Evolutionary conservation across 352 stramenopile species (phyloP).

Genomic region (Phytophthora foliorum): DNA sequence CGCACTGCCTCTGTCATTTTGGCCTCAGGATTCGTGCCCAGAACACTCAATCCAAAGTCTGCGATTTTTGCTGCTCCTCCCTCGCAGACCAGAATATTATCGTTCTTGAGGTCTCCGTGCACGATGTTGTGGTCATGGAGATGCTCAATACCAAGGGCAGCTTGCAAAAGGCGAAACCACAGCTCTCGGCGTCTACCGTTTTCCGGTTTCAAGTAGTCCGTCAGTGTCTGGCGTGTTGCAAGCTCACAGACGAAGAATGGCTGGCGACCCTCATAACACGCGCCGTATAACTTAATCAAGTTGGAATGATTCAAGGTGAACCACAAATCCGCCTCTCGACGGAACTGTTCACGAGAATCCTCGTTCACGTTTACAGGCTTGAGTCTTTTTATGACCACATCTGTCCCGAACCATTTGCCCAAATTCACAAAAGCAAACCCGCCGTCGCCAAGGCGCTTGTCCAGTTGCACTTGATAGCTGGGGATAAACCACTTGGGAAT

Average conservation of each 20-base stretch:
- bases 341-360: slow-evolving; percentile 26
- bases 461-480: slow-evolving; percentile 31
- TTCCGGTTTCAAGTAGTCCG: slow-evolving; percentile 29
- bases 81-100: slow-evolving; percentile 42
- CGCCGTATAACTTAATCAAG: slow-evolving; percentile 43
- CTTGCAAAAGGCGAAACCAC: slow-evolving; percentile 42
- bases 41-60: slow-evolving; percentile 38
- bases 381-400: slow-evolving; percentile 40
- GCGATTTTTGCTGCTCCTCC: slow-evolving; percentile 43
- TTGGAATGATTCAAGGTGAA: slow-evolving; percentile 45
- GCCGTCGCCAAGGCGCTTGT: slow-evolving; percentile 21
- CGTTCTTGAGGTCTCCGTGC: slow-evolving; percentile 43
- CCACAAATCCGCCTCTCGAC: slow-evolving; percentile 36
- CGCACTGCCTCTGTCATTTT: slow-evolving; percentile 26
- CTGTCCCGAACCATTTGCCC: slow-evolving; percentile 38
- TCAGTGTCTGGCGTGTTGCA: slow-evolving; percentile 31
- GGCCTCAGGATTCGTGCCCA: slow-evolving; percentile 23
- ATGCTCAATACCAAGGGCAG: slow-evolving; percentile 42
- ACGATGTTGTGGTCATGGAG: slow-evolving; percentile 45
- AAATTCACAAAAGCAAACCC: slow-evolving; percentile 34
- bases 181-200: slow-evolving; percentile 30
- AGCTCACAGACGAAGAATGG: slow-evolving; percentile 45
- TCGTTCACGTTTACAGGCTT: slow-evolving; percentile 21
- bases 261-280: slow-evolving; percentile 31
- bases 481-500: slow-evolving; percentile 44